Base-by-base conservation (phyloP, 768 basidiomycete species). In the Mycena crocata region DNA sequence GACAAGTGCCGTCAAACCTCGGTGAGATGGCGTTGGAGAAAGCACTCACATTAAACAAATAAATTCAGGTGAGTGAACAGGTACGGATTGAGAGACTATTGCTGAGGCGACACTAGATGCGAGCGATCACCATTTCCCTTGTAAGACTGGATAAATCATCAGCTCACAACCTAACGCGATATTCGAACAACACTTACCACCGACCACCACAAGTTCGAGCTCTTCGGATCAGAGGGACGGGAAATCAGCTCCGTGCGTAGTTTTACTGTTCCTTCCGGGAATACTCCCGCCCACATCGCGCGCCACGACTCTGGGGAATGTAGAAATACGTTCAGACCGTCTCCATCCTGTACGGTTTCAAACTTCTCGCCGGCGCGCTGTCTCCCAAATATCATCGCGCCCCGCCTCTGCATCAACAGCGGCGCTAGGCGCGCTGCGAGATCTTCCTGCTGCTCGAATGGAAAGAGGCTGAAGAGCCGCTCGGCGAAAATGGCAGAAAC, bases 401-500 rank as follows among this genome's bases (percentile, higher is more conserved):
- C 57, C 5, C 7, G 5, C 31, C 12, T 44, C 4, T 1, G 30
- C 19, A 14, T 6, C 31, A 58, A 17, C 7, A 58, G 32, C 42
- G 57, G 45, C 32, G 57, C 57, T 4, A 58, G 45, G 31, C 57
- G 57, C 32, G 44, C 45, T 5, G 32, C 31, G 23, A 58, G 57
- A 15, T 44, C 42, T 5, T 32, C 32, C n/a, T 58, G 57, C 45
- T 46, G 19, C n/a, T 8, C 57, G 30, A 46, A 46, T 5, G 57
- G 23, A 13, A 58, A 23, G 34, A 58, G 57, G 23, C 48, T 30
- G 34, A 58, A 58, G 32, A 58, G 57, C 5, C 44, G 57, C n/a
- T 46, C 57, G 19, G 57, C 57, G 57, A 58, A 58, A 45, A 58
- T 35, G 44, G 45, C 57, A 15, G 57, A 46, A 3, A 46, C 45